Conservation (phyloP, 1,284 basidiomycete species). For the Ustilago xerochloae region DNA sequence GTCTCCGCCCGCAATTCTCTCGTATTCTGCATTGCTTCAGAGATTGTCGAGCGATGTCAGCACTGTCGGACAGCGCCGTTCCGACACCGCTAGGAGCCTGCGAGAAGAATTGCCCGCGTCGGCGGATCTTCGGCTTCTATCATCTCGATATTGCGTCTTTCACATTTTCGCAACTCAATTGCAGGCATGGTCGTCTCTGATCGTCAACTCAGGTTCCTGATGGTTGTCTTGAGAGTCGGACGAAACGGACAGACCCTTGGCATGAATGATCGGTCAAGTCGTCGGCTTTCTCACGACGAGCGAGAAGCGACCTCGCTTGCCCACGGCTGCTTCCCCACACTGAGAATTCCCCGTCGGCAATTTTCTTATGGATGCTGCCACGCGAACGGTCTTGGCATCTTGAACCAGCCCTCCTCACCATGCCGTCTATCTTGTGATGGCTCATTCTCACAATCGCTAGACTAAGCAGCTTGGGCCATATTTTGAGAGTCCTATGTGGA, state of each 20-base stretch:
- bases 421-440: too few species aligned
- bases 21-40: neutral
- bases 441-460: too few species aligned
- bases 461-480: too few species aligned
- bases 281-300: neutral
- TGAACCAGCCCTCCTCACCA: too few species aligned
- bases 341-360: too few species aligned
- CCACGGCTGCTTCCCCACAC: neutral
- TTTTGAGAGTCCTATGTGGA: too few species aligned
- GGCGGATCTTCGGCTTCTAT: neutral
- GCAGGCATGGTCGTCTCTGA: neutral
- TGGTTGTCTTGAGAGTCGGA: neutral
- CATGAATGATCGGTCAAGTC: neutral
- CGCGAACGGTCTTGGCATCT: too few species aligned
- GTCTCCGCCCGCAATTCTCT: conserved; percentile 1
- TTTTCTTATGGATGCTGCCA: too few species aligned
- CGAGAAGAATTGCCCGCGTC: neutral
- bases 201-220: too few species aligned
- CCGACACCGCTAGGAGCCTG: too few species aligned
- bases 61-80: too few species aligned
- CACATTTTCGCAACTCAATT: neutral
- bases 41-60: too few species aligned
- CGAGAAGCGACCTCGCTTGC: neutral
- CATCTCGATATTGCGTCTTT: neutral
- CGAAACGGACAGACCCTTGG: neutral